Base-by-base conservation (phyloP, 2,329 filamentous ascomycete species). In the Gremmenia infestans region DNA sequence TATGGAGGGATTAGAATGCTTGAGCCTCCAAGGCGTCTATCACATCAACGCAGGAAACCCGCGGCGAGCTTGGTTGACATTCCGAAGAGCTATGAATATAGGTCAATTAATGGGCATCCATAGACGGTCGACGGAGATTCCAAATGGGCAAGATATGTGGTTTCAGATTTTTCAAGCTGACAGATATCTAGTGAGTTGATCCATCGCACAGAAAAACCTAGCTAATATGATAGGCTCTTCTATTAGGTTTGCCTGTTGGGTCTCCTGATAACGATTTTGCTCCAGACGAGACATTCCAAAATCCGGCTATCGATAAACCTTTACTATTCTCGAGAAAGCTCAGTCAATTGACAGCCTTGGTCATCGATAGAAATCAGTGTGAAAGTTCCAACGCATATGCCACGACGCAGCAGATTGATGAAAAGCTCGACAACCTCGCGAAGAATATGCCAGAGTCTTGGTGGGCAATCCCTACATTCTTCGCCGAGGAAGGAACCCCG, bases 1-100 rank as follows among this genome's bases (percentile, higher is more conserved):
- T 3, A 63, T 78, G 1, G 80, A 83, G 63, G 80, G 77, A 0
- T 63, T 81, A 5, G 76, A 81, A 56, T 77, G 77, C 50, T 68
- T 82, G n/a, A 70, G 80, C 60, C 68, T 81, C 0, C 74, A 80
- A 58, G 71, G 70, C 12, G 68, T 78, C 22, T 78, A 74, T 59
- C 68, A 76, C 6, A 74, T 73, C 28, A 79, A 80, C 28, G 65
- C 66, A 0, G 80, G 80, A 1, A 72, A 76, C 28, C 67, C 80
- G 2, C 75, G 80, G 22, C 78, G 78, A 46, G 72, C 76, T 0
- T 81, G 76, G 76, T 60, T 80, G 4, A 67, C 70, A 0, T 71
- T 70, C 37, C 73, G 81, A 0, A 72, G 78, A 5, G 77, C 78
- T 4, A 67, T 83, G 36, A 74, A 72, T 47, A 70, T 82, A 37